Evolutionary conservation across 257 asterid genomes (phyloP).

Genomic region (Fraxinus anomala): DNA sequence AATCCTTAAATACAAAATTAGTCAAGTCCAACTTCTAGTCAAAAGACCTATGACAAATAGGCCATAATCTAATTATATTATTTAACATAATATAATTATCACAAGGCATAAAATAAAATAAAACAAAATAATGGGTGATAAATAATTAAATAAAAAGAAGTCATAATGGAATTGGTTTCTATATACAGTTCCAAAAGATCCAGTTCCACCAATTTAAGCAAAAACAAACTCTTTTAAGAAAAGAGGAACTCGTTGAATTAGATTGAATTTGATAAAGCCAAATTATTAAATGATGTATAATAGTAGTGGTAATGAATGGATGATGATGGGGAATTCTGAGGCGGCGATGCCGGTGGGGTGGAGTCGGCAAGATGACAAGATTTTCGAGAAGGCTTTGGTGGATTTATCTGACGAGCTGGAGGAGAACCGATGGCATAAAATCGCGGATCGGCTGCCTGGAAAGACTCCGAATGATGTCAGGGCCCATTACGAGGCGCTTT

Average conservation of each 20-base stretch:
- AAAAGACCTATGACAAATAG: too few species aligned
- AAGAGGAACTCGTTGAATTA: background rate
- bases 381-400: slow-evolving; percentile 62
- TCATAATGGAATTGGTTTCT: slow-evolving; percentile 41
- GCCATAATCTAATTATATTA: background rate
- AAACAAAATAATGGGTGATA: background rate
- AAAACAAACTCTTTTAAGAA: slow-evolving; percentile 23
- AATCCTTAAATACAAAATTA: too few species aligned
- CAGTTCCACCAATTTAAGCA: slow-evolving; percentile 31
- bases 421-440: slow-evolving; percentile 58
- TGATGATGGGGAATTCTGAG: slow-evolving; percentile 30
- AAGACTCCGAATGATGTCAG: slow-evolving; percentile 54
- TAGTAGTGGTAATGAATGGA: slow-evolving; percentile 4
- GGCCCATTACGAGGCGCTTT: slow-evolving; percentile 56
- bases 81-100: background rate
- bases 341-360: slow-evolving; percentile 32
- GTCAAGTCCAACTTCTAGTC: too few species aligned
- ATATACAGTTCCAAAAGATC: slow-evolving; percentile 24
- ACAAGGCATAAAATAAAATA: background rate
- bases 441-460: slow-evolving; percentile 48
- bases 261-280: background rate
- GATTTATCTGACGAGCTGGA: slow-evolving; percentile 48
- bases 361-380: slow-evolving; percentile 61
- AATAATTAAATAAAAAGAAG: slow-evolving; percentile 18
- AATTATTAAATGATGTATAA: slow-evolving; percentile 31